Evolutionary conservation across 2,329 filamentous ascomycete species (phyloP).

Genomic region (Xylariaceae sp.): DNA sequence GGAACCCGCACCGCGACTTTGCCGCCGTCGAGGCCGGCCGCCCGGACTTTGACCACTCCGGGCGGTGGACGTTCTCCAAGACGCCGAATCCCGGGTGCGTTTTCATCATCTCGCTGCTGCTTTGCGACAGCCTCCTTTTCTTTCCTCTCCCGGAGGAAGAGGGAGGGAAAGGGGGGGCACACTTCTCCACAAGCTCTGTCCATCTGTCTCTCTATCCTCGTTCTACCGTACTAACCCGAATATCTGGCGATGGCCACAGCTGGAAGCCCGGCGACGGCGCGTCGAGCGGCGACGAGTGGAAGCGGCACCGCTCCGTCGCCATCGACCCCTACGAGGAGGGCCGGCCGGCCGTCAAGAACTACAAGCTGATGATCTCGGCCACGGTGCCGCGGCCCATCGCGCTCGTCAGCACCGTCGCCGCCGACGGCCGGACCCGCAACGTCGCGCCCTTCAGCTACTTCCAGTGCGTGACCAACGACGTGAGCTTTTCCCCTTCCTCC

Average conservation of each 20-base stretch:
- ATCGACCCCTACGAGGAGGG: conserved; percentile 4
- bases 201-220: too few species aligned
- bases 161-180: too few species aligned
- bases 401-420: conserved; percentile 3
- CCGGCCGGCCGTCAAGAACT: conserved; percentile 1
- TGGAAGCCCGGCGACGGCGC: conserved; percentile 6
- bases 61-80: conserved; percentile 3
- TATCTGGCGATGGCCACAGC: too few species aligned
- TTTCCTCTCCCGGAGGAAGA: too few species aligned
- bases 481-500: background rate
- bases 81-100: conserved; percentile 2
- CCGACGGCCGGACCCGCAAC: conserved; percentile 4
- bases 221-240: too few species aligned
- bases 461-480: conserved; percentile 1
- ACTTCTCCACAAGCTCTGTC: too few species aligned
- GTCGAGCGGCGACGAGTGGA: conserved; percentile 2
- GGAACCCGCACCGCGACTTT: conserved; percentile 12
- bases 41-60: conserved; percentile 1
- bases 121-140: too few species aligned
- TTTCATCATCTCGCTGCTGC: too few species aligned
- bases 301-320: conserved; percentile 2
- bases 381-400: conserved; percentile 3
- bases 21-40: conserved; percentile 7
- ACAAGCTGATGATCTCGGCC: conserved; percentile 3
- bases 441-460: conserved; percentile 6